Evolutionary conservation across 2,329 filamentous ascomycete genomes (phyloP).

Genomic region (Pseudocercospora macadamiae): DNA sequence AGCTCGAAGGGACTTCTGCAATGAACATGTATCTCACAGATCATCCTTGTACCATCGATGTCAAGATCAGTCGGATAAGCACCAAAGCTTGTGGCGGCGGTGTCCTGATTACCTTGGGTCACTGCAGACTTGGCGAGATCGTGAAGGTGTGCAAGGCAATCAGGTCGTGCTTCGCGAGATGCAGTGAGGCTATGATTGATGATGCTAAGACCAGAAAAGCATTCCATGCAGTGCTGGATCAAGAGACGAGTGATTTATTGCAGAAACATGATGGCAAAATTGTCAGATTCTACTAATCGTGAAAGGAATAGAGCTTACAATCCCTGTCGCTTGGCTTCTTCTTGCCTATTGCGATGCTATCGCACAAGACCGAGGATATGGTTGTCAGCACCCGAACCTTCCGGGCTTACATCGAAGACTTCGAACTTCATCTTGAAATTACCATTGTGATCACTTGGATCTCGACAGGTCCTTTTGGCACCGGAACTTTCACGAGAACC

Average conservation of each 20-base stretch:
- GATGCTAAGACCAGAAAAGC: neutral
- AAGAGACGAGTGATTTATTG: neutral
- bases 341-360: neutral
- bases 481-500: too few relatives aligned
- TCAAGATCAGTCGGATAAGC: neutral
- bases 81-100: neutral
- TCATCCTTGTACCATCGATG: neutral
- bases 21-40: neutral
- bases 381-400: neutral
- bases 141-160: neutral
- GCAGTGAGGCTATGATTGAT: neutral
- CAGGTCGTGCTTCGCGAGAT: neutral
- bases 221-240: neutral
- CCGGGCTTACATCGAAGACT: too few relatives aligned
- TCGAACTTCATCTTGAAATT: neutral
- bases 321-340: neutral
- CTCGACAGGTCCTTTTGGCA: too few relatives aligned
- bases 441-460: too few relatives aligned
- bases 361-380: too few relatives aligned
- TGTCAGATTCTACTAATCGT: neutral
- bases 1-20: neutral
- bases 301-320: too few relatives aligned
- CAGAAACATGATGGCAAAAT: neutral
- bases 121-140: conserved; percentile 1
- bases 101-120: neutral